A percentile compares a stretch with the other conserved stretches of the same genome.
phyloP scores from a whole-genome alignment of 306 rosid species.

The Malus asiatica region DNA sequence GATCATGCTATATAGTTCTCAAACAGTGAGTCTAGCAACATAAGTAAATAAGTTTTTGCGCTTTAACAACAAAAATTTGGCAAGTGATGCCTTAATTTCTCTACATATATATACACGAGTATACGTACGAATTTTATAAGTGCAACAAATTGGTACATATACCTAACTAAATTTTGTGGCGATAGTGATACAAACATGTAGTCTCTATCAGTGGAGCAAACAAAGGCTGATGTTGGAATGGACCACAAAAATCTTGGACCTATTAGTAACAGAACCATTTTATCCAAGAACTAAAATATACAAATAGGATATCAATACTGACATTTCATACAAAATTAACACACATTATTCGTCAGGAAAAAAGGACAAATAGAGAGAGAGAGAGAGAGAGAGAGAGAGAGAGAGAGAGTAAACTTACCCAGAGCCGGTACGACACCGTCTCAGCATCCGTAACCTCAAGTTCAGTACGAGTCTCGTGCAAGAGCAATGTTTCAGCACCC shows the following conservation, averaged over 20 bases:
- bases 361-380: background rate
- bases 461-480: constrained; percentile 23
- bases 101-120: background rate
- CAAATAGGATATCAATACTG: background rate
- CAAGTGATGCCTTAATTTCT: background rate
- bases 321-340: background rate
- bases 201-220: background rate
- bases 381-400: background rate
- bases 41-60: too few relatives aligned
- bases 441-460: constrained; percentile 53
- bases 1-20: too few relatives aligned
- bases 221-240: background rate
- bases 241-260: background rate
- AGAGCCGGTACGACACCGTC: constrained; percentile 81
- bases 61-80: too few relatives aligned
- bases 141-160: background rate
- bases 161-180: background rate
- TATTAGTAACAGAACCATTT: background rate
- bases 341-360: background rate
- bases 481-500: constrained; percentile 47
- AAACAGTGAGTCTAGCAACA: too few relatives aligned
- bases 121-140: background rate
- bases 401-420: constrained; percentile 43
- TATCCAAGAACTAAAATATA: background rate
- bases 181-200: background rate